Evolutionary conservation across 176 grass and related monocot genomes (phyloP).

Genomic region (Melocanna baccifera): DNA sequence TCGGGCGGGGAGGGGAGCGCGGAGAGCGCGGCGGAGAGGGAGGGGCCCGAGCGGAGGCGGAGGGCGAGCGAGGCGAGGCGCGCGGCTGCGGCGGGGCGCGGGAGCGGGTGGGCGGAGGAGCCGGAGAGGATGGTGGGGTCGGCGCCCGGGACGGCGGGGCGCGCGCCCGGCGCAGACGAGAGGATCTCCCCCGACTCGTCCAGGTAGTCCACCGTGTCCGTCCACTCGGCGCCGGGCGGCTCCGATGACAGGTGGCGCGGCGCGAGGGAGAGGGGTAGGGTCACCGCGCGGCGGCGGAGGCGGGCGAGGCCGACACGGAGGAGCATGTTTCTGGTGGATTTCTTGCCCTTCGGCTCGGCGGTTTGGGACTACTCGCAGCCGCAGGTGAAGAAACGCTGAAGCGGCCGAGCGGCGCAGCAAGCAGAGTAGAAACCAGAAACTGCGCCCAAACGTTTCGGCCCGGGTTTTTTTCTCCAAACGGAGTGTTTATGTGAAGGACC

Average conservation of each 20-base stretch:
- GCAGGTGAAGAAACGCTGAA: background rate
- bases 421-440: background rate
- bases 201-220: slow-evolving; percentile 79
- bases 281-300: slow-evolving; percentile 15
- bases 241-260: background rate
- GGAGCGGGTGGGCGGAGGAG: slow-evolving; percentile 58
- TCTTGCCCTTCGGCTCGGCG: background rate
- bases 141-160: slow-evolving; percentile 59
- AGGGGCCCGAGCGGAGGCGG: slow-evolving; percentile 65
- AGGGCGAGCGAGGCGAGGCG: slow-evolving; percentile 68
- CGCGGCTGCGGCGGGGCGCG: slow-evolving; percentile 63
- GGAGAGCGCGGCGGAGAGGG: slow-evolving; percentile 70
- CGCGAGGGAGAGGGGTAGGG: background rate
- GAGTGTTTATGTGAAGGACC: too few species aligned
- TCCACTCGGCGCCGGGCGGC: slow-evolving; percentile 45
- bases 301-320: slow-evolving; percentile 46
- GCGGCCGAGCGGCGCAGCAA: background rate
- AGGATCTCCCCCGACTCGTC: slow-evolving; percentile 77
- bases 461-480: too few species aligned
- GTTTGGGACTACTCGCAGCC: background rate
- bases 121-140: slow-evolving; percentile 78
- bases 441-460: too few species aligned
- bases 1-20: slow-evolving; percentile 71
- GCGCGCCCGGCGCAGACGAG: slow-evolving; percentile 58
- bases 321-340: slow-evolving; percentile 27